Percentiles rank a stretch among this genome's conserved stretches.
These are phyloP conservation scores for Closterium sp. DNA, from an alignment of 139 green algal genomes.

Conservation along the genomic window DNA sequence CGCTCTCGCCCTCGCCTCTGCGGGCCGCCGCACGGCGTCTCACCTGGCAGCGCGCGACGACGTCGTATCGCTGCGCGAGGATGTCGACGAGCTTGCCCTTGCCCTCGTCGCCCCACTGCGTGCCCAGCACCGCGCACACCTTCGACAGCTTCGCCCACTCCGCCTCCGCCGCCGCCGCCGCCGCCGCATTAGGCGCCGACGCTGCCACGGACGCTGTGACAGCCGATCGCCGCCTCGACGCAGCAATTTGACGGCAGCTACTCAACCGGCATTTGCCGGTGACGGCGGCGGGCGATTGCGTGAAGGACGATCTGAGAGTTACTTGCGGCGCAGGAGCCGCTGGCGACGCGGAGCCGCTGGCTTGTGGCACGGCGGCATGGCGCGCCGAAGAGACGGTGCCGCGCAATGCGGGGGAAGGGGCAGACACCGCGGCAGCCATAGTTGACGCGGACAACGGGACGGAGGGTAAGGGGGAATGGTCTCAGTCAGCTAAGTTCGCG, in stretches of 20 bases:
- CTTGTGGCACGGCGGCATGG: neutral
- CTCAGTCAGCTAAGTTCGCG: neutral
- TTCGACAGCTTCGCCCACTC: slow-evolving; percentile 57
- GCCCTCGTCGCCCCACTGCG: slow-evolving; percentile 98
- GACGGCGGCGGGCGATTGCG: neutral
- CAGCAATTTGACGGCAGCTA: neutral
- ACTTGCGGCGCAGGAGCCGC: neutral
- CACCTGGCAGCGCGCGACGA: slow-evolving; percentile 91
- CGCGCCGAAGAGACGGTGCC: neutral
- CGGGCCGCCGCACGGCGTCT: no score
- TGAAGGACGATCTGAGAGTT: neutral
- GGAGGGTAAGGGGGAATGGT: neutral
- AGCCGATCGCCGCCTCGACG: neutral
- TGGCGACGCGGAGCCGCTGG: neutral
- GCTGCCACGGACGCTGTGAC: neutral
- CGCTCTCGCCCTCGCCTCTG: neutral
- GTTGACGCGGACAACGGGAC: neutral
- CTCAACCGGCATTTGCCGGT: neutral
- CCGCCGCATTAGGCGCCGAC: neutral
- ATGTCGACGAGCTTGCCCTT: slow-evolving; percentile 99
- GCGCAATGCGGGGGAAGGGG: neutral
- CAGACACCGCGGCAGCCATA: neutral
- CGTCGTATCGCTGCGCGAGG: slow-evolving; percentile 92
- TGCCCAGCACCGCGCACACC: slow-evolving; percentile 89
- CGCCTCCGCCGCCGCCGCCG: neutral